Evolutionary conservation across 2,329 filamentous ascomycete genomes (phyloP), one percentile per base, ranked within the genome.

Genomic region (Pseudopyricularia javanii): DNA sequence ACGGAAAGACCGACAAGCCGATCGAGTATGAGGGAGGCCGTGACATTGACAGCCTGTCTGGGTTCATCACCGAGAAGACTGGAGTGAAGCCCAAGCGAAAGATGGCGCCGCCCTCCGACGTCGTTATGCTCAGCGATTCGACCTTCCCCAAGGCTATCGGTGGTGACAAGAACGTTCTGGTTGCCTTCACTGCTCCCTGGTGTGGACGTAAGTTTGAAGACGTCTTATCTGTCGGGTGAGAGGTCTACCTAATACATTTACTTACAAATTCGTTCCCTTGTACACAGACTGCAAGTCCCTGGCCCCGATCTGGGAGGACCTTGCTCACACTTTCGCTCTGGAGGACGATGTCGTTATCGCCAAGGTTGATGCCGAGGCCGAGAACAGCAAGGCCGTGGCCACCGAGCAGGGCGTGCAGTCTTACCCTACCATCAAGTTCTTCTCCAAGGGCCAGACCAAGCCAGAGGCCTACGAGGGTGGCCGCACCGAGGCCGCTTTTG

Each of bases 351-450:
- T 98, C 57, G 66, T 95, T 47, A 83, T 98, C 63, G 93, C 90
- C 69, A 97, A 98, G 76, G 86, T 98, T 56, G 91, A 98, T 66
- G 91, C 89, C 64, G 91, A 98, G 72, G 82, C 86, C 30, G 83
- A 88, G 61, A 88, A 88, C 69, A 82, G 85, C 69, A 96, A 95
- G 73, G 79, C 79, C 47, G 82, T 84, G 50, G 85, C 90, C 51
- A 70, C 81, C 64, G 82, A 84, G 51, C 84, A 93, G 65, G 88
- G 83, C 56, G 81, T 98, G 60, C 79, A 78, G 53, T 88, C 86
- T 34, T 98, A 94, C 78, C 93, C 93, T 50, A 98, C 93, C 57
- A 95, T 98, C 76, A 95, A 95, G 75, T 98, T 85, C 80, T 98
- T 96, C 80, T 80, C 89, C 60, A 86, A 86, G 68, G 91, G 90